phyloP scores from a whole-genome alignment of 345 rosid species.

The Clausena lansium region DNA sequence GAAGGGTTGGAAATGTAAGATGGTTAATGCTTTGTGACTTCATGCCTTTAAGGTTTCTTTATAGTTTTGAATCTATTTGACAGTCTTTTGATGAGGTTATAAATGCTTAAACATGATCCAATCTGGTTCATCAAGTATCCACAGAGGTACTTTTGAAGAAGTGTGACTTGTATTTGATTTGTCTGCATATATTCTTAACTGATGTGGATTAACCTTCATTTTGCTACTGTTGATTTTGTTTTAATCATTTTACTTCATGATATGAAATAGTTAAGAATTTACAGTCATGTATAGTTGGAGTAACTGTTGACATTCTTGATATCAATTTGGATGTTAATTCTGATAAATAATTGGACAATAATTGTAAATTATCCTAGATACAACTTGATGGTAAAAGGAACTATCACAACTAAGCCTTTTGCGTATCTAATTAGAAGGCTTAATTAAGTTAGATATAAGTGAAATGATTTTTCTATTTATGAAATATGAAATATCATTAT shows the following conservation, averaged over 20 bases:
- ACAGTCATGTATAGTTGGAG: background rate
- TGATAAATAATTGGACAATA: background rate
- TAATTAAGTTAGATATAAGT: background rate
- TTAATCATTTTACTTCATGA: no score
- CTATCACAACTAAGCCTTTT: background rate
- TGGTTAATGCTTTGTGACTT: background rate
- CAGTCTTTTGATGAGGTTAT: no score
- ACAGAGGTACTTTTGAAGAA: background rate
- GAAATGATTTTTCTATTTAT: background rate
- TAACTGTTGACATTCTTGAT: background rate
- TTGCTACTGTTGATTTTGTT: background rate
- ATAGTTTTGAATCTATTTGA: background rate
- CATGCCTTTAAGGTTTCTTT: background rate
- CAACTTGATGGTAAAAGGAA: background rate
- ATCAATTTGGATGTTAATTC: background rate
- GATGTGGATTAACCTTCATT: background rate
- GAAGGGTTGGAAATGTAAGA: background rate
- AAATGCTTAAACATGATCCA: background rate
- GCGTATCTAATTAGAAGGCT: background rate
- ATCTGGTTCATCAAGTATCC: background rate
- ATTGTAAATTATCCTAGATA: background rate
- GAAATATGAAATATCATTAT: background rate
- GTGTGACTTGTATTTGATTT: background rate
- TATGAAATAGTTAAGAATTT: background rate
- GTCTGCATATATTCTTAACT: background rate